Conservation (phyloP, 306 rosid species). For the Mimosa pudica region DNA sequence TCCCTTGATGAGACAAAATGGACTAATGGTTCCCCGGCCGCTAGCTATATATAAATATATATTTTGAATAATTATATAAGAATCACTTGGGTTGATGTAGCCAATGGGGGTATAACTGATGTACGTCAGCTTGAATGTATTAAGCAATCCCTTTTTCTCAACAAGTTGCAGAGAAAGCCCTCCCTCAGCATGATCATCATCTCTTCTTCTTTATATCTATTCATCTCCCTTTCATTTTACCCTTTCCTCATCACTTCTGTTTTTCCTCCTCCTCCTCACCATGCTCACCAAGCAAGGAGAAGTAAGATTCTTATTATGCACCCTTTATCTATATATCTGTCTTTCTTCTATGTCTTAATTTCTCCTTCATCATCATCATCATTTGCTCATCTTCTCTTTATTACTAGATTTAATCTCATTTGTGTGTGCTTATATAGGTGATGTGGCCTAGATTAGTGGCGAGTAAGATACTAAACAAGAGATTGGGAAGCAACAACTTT, state of each 20-base stretch:
- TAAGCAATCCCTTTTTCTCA: slow-evolving; percentile 1
- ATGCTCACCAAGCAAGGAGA: slow-evolving; percentile 44
- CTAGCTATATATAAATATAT: not conserved
- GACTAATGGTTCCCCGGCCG: not conserved
- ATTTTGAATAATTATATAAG: not conserved
- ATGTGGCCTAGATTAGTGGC: slow-evolving; percentile 93
- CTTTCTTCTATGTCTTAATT: not conserved
- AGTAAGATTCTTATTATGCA: slow-evolving; percentile 25
- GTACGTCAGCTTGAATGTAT: slow-evolving; percentile 41
- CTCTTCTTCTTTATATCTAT: slow-evolving; percentile 36
- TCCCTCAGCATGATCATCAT: slow-evolving; percentile 30
- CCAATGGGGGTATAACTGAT: slow-evolving; percentile 19
- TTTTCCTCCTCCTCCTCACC: not conserved
- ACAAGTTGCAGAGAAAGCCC: slow-evolving; percentile 37
- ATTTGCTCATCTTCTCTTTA: not conserved
- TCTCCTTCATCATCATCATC: not conserved
- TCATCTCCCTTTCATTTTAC: slow-evolving; percentile 30
- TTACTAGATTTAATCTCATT: not conserved
- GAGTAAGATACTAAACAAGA: slow-evolving; percentile 70
- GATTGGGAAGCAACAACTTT: slow-evolving; percentile 73
- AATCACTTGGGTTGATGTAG: not conserved
- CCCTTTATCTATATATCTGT: slow-evolving; percentile 5
- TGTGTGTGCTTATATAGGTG: slow-evolving; percentile 29
- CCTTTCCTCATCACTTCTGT: not conserved
- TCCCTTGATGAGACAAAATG: slow-evolving; percentile 27